Conservation (phyloP, 2,329 filamentous ascomycete species). For the Thermochaetoides dissita region DNA sequence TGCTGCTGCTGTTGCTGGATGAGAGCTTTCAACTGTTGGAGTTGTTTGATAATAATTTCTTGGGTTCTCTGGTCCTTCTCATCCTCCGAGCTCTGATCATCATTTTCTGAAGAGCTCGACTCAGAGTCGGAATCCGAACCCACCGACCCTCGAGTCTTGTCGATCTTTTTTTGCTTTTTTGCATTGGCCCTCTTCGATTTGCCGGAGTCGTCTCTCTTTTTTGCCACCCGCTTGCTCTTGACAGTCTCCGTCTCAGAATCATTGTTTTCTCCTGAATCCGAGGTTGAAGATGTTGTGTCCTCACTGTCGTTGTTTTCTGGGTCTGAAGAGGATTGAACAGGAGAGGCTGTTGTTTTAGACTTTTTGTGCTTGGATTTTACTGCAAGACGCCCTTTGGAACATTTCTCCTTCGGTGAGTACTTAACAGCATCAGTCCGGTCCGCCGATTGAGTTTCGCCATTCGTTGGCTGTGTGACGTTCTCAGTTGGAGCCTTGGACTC, state of each 20-base stretch:
- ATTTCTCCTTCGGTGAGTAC: constrained; percentile 17
- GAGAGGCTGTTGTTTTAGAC: constrained; percentile 14
- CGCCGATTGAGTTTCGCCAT: constrained; percentile 14
- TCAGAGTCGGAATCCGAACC: constrained; percentile 15
- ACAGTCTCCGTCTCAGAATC: constrained; percentile 13
- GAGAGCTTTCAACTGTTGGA: constrained; percentile 16
- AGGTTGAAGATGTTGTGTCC: constrained; percentile 14
- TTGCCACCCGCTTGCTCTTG: constrained; percentile 18
- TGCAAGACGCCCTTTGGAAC: constrained; percentile 13
- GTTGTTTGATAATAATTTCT: constrained; percentile 16
- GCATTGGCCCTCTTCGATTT: too few species aligned
- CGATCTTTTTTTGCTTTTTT: constrained; percentile 16
- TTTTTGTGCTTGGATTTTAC: constrained; percentile 13
- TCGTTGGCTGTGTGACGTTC: constrained; percentile 9
- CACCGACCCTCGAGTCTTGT: constrained; percentile 11
- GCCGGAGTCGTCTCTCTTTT: constrained; percentile 11
- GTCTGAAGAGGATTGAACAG: constrained; percentile 4
- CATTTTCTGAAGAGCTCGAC: constrained; percentile 9
- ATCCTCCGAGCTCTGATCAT: constrained; percentile 8
- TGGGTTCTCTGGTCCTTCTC: constrained; percentile 12
- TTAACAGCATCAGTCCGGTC: constrained; percentile 12
- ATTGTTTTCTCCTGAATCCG: constrained; percentile 15
- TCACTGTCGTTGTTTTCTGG: constrained; percentile 10
- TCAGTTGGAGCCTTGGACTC: constrained; percentile 15
- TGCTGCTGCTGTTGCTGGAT: constrained; percentile 8